phyloP scores from a whole-genome alignment of 805 yeast species.

The Yarrowia alimentaria region DNA sequence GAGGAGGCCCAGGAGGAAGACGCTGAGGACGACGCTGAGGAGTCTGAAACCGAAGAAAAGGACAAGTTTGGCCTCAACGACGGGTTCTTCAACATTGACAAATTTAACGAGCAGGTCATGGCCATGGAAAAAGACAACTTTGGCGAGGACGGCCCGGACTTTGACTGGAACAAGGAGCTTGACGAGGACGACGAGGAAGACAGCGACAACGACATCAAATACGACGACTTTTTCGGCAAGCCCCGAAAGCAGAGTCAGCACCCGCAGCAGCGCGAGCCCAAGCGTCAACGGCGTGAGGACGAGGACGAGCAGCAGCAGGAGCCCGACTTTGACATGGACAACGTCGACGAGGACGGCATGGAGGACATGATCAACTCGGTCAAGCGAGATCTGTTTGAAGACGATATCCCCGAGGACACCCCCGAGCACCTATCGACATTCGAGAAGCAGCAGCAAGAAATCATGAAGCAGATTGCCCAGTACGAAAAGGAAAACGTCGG shows the following conservation, averaged over 20 bases:
- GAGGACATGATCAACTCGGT: conserved; percentile 19
- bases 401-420: conserved; percentile 53
- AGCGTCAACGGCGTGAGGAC: conserved; percentile 29
- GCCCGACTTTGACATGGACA: conserved; percentile 37
- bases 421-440: conserved; percentile 66
- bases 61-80: conserved; percentile 70
- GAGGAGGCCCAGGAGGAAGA: conserved; percentile 30
- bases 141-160: conserved; percentile 49
- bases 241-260: conserved; percentile 26
- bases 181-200: conserved; percentile 50
- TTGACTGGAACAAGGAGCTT: conserved; percentile 46
- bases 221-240: conserved; percentile 43
- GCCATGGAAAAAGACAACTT: conserved; percentile 53
- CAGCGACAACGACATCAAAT: conserved; percentile 43
- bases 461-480: conserved; percentile 72
- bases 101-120: conserved; percentile 72
- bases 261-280: conserved; percentile 1
- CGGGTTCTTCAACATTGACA: conserved; percentile 79
- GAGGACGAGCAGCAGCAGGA: conserved; percentile 34
- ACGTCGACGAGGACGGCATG: conserved; percentile 34
- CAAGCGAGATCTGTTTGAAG: conserved; percentile 43
- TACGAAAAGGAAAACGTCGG: conserved; percentile 86
- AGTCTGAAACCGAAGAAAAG: conserved; percentile 17
- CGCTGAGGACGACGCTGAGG: conserved; percentile 31
- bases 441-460: conserved; percentile 75